Conservation (phyloP, 768 basidiomycete species). For the Podaxis sp. region DNA sequence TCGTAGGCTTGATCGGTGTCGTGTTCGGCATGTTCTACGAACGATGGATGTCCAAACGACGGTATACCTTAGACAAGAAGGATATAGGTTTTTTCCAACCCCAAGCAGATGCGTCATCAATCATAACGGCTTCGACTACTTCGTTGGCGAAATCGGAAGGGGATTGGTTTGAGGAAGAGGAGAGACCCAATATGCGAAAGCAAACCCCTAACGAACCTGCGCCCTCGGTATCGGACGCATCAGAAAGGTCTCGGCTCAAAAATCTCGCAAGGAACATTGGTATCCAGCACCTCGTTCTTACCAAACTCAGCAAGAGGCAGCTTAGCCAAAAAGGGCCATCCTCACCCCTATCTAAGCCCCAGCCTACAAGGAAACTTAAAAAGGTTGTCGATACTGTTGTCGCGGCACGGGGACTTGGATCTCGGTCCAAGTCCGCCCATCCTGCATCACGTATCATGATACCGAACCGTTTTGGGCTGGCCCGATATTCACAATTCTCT, state of each 20-base stretch:
- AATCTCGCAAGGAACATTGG: neutral
- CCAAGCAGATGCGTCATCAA: neutral
- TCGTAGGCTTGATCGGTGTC: neutral
- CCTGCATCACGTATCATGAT: neutral
- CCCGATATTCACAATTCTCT: neutral
- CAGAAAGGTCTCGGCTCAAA: neutral
- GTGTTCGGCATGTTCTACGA: conserved; percentile 4
- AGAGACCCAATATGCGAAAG: neutral
- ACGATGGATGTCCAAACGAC: neutral
- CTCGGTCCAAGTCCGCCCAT: neutral
- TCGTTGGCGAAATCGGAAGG: conserved; percentile 5
- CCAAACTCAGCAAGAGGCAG: neutral
- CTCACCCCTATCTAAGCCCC: neutral
- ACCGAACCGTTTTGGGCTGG: conserved; percentile 1
- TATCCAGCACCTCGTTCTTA: conserved; percentile 1
- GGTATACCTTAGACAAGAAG: neutral
- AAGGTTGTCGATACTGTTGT: neutral
- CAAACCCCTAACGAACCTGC: neutral
- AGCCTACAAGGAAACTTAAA: neutral
- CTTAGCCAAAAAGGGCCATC: neutral
- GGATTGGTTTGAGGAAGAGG: conserved; percentile 10
- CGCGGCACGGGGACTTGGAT: neutral
- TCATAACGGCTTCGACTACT: neutral
- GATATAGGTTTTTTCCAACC: neutral
- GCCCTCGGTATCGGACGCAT: neutral